A percentile compares a stretch with the other conserved stretches of the same genome.
These are phyloP conservation scores for Dryas integrifolia DNA, from an alignment of 331 rosid species.

Conservation along the genomic window DNA sequence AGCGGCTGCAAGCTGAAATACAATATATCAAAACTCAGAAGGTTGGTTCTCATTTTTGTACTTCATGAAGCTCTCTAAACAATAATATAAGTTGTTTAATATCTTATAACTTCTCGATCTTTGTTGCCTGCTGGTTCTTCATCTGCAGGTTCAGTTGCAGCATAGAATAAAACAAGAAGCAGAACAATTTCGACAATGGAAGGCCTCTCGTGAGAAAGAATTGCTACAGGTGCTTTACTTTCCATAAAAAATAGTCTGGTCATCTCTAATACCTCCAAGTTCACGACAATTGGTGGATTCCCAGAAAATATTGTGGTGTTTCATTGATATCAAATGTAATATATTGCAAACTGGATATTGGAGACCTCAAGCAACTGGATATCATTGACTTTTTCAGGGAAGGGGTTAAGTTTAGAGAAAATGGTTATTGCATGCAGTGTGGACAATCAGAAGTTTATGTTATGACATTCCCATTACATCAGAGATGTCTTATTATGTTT, in stretches of 20 bases:
- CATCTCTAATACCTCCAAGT: neutral
- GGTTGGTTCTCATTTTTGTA: slow-evolving; percentile 39
- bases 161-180: slow-evolving; percentile 80
- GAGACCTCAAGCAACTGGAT: too few species aligned
- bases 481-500: neutral
- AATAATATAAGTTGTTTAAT: neutral
- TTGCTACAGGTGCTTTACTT: slow-evolving; percentile 63
- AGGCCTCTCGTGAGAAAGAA: slow-evolving; percentile 75
- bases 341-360: neutral
- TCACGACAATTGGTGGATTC: neutral
- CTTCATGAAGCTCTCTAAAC: slow-evolving; percentile 11
- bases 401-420: neutral
- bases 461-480: neutral
- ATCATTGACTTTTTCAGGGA: neutral
- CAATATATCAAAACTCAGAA: slow-evolving; percentile 73
- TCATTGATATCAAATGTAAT: neutral
- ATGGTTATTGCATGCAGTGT: slow-evolving; percentile 3
- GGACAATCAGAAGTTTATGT: neutral
- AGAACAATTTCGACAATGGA: slow-evolving; percentile 82
- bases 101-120: slow-evolving; percentile 14
- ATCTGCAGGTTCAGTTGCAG: slow-evolving; percentile 70
- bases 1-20: slow-evolving; percentile 71
- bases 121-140: slow-evolving; percentile 9
- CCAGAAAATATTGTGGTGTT: neutral
- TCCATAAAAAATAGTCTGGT: neutral